A percentile compares a stretch with the other conserved stretches of the same genome.
These are phyloP conservation scores for Leccinum rimulosum DNA, from an alignment of 768 basidiomycete species.

Conservation along the genomic window DNA sequence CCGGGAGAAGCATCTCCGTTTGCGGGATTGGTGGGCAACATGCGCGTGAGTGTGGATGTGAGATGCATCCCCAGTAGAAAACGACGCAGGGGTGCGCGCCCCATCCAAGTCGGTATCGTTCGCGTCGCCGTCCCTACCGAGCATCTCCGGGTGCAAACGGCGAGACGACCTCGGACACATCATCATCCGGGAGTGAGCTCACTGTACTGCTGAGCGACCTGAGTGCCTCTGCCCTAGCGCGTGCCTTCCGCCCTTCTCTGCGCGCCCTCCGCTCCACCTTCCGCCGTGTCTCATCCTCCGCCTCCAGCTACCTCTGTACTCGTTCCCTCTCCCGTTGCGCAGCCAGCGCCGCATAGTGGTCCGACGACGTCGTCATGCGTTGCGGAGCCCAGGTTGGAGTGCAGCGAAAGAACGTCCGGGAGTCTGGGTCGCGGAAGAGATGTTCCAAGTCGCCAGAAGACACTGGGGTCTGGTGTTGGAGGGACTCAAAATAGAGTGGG, in stretches of 20 bases:
- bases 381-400: slow-evolving; percentile 53
- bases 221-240: slow-evolving; percentile 33
- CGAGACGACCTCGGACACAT: slow-evolving; percentile 39
- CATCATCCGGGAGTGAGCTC: slow-evolving; percentile 18
- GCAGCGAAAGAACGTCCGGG: slow-evolving; percentile 59
- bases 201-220: slow-evolving; percentile 34
- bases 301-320: slow-evolving; percentile 23
- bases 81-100: slow-evolving; percentile 52
- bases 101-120: slow-evolving; percentile 61
- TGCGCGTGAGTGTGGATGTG: slow-evolving; percentile 25
- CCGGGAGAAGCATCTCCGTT: slow-evolving; percentile 26
- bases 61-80: slow-evolving; percentile 28
- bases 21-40: slow-evolving; percentile 26
- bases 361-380: slow-evolving; percentile 38
- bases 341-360: slow-evolving; percentile 28
- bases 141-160: slow-evolving; percentile 9
- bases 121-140: slow-evolving; percentile 22
- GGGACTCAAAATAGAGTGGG: slow-evolving; percentile 26
- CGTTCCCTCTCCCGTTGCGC: slow-evolving; percentile 30
- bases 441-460: slow-evolving; percentile 44
- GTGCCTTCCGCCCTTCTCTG: slow-evolving; percentile 44
- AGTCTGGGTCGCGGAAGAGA: slow-evolving; percentile 47
- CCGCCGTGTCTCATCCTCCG: slow-evolving; percentile 39
- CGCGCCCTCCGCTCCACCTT: slow-evolving; percentile 49
- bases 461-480: slow-evolving; percentile 14